Evolutionary conservation across 352 stramenopile species (phyloP), one percentile per base, ranked within the genome.

Genomic region (Phytophthora tubulina): DNA sequence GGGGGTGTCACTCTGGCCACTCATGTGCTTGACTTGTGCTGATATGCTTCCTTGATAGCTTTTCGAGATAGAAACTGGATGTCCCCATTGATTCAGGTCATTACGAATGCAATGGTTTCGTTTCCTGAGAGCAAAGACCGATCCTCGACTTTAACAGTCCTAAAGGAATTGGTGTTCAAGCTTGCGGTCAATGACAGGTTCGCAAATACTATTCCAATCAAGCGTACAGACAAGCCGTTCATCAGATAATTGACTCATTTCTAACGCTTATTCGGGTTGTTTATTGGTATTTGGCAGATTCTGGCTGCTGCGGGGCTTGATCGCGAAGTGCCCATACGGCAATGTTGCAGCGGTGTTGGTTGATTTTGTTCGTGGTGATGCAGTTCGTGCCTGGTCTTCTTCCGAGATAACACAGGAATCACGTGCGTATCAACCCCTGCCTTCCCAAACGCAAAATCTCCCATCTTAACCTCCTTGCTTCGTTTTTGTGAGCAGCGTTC

Each of bases 61-160:
- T 85, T 86, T 55, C 55, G 53, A 5, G 38, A 67, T 0, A 65
- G 76, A 33, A 82, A 92, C 56, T 93, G 85, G 87, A 58, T 92
- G 9, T 79, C 76, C 49, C 73, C 81, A 9, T 60, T 92, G 13
- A 69, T 91, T 17, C 80, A 94, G 58, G 76, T 90, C 2, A 72
- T 86, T 17, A 90, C 84, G 2, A 93, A 90, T 21, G 77, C 80
- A n/a, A 92, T 94, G 81, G 78, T 94, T 7, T 88, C 84, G 15
- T 86, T 87, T 59, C 67, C 75, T 17, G 78, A 92, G 3, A 48
- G 72, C 13, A 72, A 33, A 0, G 76, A 91, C 11, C 81, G 84
- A 17, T 75, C 81, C 14, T 41, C 72, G 41, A 63, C 79, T 3
- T 71, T 94, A 4, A 27, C 4, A 4, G 70, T 79, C 2, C 61